Conservation (phyloP, 768 basidiomycete species). For the Lyophyllum atratum region DNA sequence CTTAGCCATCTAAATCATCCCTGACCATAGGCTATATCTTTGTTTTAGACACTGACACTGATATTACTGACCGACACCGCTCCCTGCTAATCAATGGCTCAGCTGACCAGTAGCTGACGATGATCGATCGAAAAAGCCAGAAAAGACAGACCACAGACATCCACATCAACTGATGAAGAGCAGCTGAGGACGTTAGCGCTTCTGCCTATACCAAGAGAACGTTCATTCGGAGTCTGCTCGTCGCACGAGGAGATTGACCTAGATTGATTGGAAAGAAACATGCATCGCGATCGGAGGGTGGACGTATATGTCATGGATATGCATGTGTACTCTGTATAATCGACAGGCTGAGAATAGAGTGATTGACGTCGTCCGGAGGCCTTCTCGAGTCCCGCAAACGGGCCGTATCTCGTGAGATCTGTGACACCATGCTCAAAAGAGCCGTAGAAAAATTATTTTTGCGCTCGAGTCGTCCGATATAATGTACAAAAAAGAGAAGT, state of each 20-base stretch:
- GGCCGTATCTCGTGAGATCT: neutral
- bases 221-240: neutral
- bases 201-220: neutral
- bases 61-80: too few relatives aligned
- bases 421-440: neutral
- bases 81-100: too few relatives aligned
- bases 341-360: neutral
- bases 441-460: neutral
- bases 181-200: neutral
- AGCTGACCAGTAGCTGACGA: neutral
- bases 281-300: neutral
- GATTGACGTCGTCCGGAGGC: neutral
- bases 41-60: too few relatives aligned
- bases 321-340: neutral
- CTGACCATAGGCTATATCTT: too few relatives aligned
- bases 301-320: neutral
- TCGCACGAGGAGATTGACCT: neutral
- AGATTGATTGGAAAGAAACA: neutral
- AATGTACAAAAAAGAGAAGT: neutral
- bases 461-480: neutral
- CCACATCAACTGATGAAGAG: slow-evolving; percentile 1
- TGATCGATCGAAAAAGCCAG: neutral
- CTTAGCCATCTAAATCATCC: neutral
- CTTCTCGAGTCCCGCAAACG: neutral
- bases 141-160: neutral